These are phyloP conservation scores for Penicillium simplicissimum DNA, from an alignment of 495 filamentous ascomycete species.

Conservation along the genomic window DNA sequence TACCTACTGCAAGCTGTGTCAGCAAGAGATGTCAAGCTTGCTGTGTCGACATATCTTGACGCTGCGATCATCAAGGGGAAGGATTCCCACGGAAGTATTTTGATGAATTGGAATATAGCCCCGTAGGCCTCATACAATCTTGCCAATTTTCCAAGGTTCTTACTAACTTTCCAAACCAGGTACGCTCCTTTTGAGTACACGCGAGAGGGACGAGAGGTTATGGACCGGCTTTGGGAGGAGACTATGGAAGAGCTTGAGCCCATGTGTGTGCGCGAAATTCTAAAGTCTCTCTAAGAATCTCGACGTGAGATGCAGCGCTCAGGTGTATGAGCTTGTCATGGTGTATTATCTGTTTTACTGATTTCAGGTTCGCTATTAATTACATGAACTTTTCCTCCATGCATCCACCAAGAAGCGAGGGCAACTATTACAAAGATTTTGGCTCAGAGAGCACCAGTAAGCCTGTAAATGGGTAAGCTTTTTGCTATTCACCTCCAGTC, in stretches of 20 bases:
- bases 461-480: background rate
- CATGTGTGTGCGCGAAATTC: slow-evolving; percentile 34
- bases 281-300: slow-evolving; percentile 16
- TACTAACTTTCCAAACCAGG: slow-evolving; percentile 8
- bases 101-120: slow-evolving; percentile 43
- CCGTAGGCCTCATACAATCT: slow-evolving; percentile 33
- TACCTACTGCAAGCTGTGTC: slow-evolving; percentile 24
- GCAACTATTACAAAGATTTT: background rate
- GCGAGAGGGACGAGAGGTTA: slow-evolving; percentile 35
- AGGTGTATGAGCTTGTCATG: too few relatives aligned
- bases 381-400: too few relatives aligned
- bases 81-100: slow-evolving; percentile 45
- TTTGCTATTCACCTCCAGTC: background rate
- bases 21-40: slow-evolving; percentile 32
- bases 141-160: background rate
- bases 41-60: slow-evolving; percentile 50
- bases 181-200: slow-evolving; percentile 34
- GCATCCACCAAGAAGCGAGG: background rate
- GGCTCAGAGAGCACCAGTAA: background rate
- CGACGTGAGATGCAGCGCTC: background rate
- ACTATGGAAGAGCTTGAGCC: slow-evolving; percentile 45
- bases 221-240: slow-evolving; percentile 44
- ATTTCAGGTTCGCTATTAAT: too few relatives aligned
- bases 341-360: too few relatives aligned
- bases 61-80: slow-evolving; percentile 41